Conservation (phyloP, 1,284 basidiomycete species). For the Vanrija pseudolonga region DNA sequence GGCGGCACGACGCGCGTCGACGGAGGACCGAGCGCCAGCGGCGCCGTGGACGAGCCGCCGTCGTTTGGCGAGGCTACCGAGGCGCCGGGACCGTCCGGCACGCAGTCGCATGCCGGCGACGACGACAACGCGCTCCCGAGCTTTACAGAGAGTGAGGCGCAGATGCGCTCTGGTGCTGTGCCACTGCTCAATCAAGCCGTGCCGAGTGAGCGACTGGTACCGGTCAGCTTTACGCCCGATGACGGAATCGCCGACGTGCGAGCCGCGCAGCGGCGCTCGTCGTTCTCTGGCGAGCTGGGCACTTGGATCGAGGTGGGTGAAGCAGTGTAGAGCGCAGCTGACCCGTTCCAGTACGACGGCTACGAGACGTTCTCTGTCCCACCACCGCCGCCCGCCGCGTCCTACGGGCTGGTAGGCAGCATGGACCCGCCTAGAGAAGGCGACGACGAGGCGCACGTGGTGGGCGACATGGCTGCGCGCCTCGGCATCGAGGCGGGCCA, state of each 20-base stretch:
- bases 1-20: slow-evolving; percentile 29
- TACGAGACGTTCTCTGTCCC: slow-evolving; percentile 49
- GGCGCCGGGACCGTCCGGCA: slow-evolving; percentile 5
- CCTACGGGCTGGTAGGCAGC: slow-evolving; percentile 36
- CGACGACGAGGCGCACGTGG: slow-evolving; percentile 24
- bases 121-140: slow-evolving; percentile 24
- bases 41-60: slow-evolving; percentile 23
- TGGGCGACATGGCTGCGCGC: slow-evolving; percentile 37
- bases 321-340: not conserved
- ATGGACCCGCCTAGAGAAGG: slow-evolving; percentile 47
- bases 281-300: slow-evolving; percentile 34
- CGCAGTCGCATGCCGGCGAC: not conserved
- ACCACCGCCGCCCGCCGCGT: slow-evolving; percentile 42
- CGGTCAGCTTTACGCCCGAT: slow-evolving; percentile 17
- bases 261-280: not conserved
- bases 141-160: slow-evolving; percentile 39
- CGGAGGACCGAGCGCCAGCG: too few relatives aligned
- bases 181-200: slow-evolving; percentile 17
- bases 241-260: not conserved
- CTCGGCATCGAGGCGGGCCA: slow-evolving; percentile 26
- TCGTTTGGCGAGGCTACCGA: slow-evolving; percentile 28
- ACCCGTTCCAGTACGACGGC: slow-evolving; percentile 44
- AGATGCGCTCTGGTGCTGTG: slow-evolving; percentile 33
- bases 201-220: slow-evolving; percentile 23
- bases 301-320: slow-evolving; percentile 44